These are phyloP conservation scores for Aureobasidium sp. DNA, from an alignment of 2,329 filamentous ascomycete genomes.

Conservation along the genomic window DNA sequence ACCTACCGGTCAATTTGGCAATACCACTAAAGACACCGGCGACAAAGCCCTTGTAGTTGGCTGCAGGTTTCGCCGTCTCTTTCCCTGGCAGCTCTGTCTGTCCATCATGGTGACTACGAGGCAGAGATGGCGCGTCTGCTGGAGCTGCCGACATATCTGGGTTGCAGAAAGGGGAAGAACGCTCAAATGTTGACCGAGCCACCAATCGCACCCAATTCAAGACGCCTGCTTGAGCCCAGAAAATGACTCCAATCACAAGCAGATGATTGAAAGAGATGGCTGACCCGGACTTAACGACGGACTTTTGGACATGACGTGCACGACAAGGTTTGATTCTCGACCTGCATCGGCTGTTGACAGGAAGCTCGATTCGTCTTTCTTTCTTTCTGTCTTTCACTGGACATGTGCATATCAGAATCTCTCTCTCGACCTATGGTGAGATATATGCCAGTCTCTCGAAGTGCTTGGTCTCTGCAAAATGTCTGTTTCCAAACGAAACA, in stretches of 20 bases:
- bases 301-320: slow-evolving; percentile 5
- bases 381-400: no score
- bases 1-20: slow-evolving; percentile 74
- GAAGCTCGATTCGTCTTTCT: no score
- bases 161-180: background rate
- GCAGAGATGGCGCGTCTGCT: background rate
- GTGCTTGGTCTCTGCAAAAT: no score
- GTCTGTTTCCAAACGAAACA: no score
- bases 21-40: slow-evolving; percentile 94
- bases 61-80: slow-evolving; percentile 22
- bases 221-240: background rate
- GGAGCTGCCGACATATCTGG: background rate
- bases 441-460: no score
- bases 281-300: background rate
- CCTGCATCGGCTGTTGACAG: slow-evolving; percentile 1
- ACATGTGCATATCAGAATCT: no score
- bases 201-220: background rate
- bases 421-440: no score
- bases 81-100: slow-evolving; percentile 19
- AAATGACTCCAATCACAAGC: background rate
- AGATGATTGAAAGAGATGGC: background rate
- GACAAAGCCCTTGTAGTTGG: slow-evolving; percentile 89
- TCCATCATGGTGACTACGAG: slow-evolving; percentile 15
- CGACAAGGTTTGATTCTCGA: background rate
- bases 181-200: background rate